Base-by-base conservation (phyloP, 345 rosid species). In the Mangifera indica region DNA sequence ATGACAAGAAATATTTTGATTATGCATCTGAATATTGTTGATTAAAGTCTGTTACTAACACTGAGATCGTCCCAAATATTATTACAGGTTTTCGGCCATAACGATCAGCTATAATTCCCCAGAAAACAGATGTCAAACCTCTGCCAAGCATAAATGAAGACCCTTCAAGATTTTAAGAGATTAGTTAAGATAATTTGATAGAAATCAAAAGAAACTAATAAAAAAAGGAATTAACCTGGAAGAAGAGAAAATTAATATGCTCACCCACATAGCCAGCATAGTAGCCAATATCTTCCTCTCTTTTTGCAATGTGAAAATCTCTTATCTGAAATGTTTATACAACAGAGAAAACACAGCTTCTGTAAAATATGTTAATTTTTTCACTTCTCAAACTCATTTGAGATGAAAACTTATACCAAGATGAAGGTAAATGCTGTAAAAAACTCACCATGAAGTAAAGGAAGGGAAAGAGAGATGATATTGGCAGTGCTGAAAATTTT, bases 61-160 rank as follows among this genome's bases (percentile, higher is more conserved):
- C 91, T 68, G 93, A 12, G 15, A 72, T 63, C 5, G 82, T 88
- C 69, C 96, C 98, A 0, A 89, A 73, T 44, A 93, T 76, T 46
- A 93, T 89, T 1, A 91, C 93, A 32, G 97, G 98, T 73, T 85
- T 93, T 79, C 98, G 85, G 69, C 98, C 98, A 71, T 86, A 87
- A 73, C 88, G 97, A 79, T 93, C 98, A 17, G 98, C 88, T 53
- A 91, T 77, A 6, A 91, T 3, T 60, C 98, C 97, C 96, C 98
- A 93, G 8, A 82, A 8, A 17, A 88, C 87, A 32, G 98, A 93
- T 48, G 98, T 93, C 74, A 88, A 77, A 44, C 91, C 91, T 87
- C 98, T 74, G 4, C 96, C 98, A 55, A 90, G 81, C 98, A 93
- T 93, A 75, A 81, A 90, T 20, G 98, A 73, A 66, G 91, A 86